Evolutionary conservation across 2,329 filamentous ascomycete genomes (phyloP).

Genomic region (Neofusicoccum sp.): DNA sequence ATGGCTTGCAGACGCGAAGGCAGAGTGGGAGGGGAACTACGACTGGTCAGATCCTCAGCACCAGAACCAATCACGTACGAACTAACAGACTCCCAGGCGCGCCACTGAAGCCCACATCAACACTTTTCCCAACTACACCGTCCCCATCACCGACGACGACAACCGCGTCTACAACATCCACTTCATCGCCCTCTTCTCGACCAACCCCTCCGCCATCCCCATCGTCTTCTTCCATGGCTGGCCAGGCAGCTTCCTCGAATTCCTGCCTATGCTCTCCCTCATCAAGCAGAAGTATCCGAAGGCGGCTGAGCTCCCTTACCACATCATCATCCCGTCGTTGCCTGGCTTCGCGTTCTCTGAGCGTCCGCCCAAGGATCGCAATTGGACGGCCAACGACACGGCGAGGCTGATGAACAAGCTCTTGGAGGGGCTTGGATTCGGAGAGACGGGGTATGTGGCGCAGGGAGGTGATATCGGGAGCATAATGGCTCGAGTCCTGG

Average conservation of each 20-base stretch:
- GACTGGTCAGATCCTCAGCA: conserved; percentile 34
- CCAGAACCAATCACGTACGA: not conserved
- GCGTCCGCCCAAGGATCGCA: conserved; percentile 44
- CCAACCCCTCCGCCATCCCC: conserved; percentile 52
- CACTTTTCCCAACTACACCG: conserved; percentile 52
- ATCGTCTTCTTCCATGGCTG: conserved; percentile 57
- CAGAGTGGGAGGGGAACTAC: conserved; percentile 40
- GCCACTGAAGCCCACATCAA: conserved; percentile 46
- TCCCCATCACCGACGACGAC: conserved; percentile 42
- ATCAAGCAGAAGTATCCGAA: conserved; percentile 48
- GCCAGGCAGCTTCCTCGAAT: conserved; percentile 58
- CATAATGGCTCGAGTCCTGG: conserved; percentile 43
- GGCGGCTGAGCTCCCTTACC: conserved; percentile 53
- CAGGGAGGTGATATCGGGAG: conserved; percentile 60
- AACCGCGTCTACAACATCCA: conserved; percentile 46
- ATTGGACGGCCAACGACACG: conserved; percentile 43
- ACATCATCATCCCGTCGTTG: conserved; percentile 57
- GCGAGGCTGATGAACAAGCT: conserved; percentile 51
- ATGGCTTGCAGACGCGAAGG: conserved; percentile 37
- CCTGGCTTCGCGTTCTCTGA: conserved; percentile 56
- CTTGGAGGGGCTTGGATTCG: conserved; percentile 56
- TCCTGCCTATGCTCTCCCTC: conserved; percentile 51
- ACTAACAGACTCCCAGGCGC: too few species aligned
- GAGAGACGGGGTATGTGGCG: conserved; percentile 48
- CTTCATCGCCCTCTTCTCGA: conserved; percentile 57